These are phyloP conservation scores for Chaetomium cochliodes DNA, from an alignment of 495 filamentous ascomycete species.

Conservation along the genomic window DNA sequence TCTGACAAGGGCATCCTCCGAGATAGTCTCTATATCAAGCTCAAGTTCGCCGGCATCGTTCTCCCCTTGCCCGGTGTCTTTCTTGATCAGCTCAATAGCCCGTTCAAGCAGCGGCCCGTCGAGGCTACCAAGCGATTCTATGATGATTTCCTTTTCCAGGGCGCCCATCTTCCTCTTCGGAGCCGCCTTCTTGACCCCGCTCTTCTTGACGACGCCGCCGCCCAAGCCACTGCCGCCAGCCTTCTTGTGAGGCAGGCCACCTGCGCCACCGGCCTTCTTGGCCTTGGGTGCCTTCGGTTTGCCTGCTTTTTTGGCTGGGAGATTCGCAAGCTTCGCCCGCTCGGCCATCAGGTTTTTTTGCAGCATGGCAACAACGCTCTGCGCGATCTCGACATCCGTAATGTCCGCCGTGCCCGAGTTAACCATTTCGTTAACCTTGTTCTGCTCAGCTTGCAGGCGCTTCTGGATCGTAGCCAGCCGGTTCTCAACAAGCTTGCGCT, in stretches of 20 bases:
- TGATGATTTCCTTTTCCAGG: slow-evolving; percentile 82
- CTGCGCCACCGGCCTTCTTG: slow-evolving; percentile 34
- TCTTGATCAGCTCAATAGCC: slow-evolving; percentile 87
- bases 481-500: slow-evolving; percentile 24
- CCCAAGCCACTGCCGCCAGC: slow-evolving; percentile 25
- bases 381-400: slow-evolving; percentile 56
- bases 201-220: slow-evolving; percentile 33
- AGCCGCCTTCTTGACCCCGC: slow-evolving; percentile 45
- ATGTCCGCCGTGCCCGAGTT: slow-evolving; percentile 68
- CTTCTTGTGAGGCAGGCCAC: slow-evolving; percentile 30
- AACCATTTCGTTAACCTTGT: slow-evolving; percentile 65
- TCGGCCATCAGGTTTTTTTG: slow-evolving; percentile 51
- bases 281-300: slow-evolving; percentile 44
- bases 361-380: slow-evolving; percentile 47
- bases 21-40: slow-evolving; percentile 83
- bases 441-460: slow-evolving; percentile 54
- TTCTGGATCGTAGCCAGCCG: slow-evolving; percentile 29
- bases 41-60: slow-evolving; percentile 83
- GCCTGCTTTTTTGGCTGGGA: slow-evolving; percentile 39
- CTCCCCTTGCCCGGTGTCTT: slow-evolving; percentile 75
- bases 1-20: slow-evolving; percentile 68
- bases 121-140: slow-evolving; percentile 71
- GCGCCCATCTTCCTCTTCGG: slow-evolving; percentile 60
- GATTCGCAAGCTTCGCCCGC: slow-evolving; percentile 43
- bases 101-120: slow-evolving; percentile 69